A percentile compares a stretch with the other conserved stretches of the same genome.
Evolutionary conservation across 345 rosid species (phyloP).

Genomic region (Syzygium aromaticum): DNA sequence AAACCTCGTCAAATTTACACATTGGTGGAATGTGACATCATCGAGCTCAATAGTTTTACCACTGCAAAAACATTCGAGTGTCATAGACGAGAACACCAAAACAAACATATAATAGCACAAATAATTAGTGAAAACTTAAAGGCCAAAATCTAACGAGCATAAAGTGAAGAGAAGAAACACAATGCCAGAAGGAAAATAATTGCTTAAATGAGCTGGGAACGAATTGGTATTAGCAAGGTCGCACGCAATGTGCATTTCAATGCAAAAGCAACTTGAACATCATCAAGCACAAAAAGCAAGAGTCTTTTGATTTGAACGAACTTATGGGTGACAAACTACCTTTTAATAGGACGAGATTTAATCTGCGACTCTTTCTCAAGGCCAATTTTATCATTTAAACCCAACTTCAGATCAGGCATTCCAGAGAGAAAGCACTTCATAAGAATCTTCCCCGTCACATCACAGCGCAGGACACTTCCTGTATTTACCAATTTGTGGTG

Average conservation of each 20-base stretch:
- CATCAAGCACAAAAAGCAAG: neutral
- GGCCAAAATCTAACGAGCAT: neutral
- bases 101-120: neutral
- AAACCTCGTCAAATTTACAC: conserved; percentile 95
- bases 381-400: conserved; percentile 97
- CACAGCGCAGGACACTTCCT: conserved; percentile 96
- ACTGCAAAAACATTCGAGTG: conserved; percentile 7
- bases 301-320: neutral
- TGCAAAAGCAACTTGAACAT: neutral
- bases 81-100: neutral
- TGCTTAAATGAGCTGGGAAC: neutral
- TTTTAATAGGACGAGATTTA: conserved; percentile 92
- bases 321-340: conserved; percentile 30
- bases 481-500: conserved; percentile 11
- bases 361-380: conserved; percentile 96
- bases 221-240: neutral
- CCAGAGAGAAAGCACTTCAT: conserved; percentile 99
- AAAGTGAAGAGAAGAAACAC: neutral
- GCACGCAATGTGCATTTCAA: neutral
- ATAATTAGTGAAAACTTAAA: neutral
- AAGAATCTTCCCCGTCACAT: conserved; percentile 92
- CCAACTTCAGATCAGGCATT: conserved; percentile 99
- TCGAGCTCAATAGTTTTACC: conserved; percentile 94
- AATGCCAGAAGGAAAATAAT: neutral
- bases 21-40: conserved; percentile 98